Conservation (phyloP, 352 stramenopile genomes). For the Blastocystis sp. region DNA sequence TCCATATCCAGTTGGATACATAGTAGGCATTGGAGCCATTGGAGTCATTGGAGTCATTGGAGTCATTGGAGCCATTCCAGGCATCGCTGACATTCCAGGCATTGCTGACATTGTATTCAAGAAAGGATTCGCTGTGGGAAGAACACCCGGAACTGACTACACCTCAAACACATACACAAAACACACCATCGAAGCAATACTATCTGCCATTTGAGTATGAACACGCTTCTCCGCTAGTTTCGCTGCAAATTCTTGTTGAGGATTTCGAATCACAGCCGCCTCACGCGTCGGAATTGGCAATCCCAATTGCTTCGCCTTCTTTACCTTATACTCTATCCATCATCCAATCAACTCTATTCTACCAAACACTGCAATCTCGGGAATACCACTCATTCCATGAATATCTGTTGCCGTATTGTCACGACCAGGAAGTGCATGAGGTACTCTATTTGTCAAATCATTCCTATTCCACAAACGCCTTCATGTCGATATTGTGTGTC, state of each 20-base stretch:
- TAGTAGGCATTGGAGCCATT: not conserved
- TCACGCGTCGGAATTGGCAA: slow-evolving; percentile 12
- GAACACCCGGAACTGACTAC: slow-evolving; percentile 2
- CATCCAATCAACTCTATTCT: not conserved
- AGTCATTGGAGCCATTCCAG: not conserved
- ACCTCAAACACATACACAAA: not conserved
- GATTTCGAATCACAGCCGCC: slow-evolving; percentile 43
- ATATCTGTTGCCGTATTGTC: slow-evolving; percentile 55
- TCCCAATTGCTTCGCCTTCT: slow-evolving; percentile 43
- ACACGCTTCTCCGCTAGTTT: slow-evolving; percentile 10
- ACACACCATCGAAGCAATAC: slow-evolving; percentile 28
- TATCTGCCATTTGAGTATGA: slow-evolving; percentile 36
- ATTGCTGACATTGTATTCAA: not conserved
- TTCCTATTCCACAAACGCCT: not conserved
- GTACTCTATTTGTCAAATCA: slow-evolving; percentile 24
- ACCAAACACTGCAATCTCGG: slow-evolving; percentile 42
- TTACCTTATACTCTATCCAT: slow-evolving; percentile 36
- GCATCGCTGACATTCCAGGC: not conserved
- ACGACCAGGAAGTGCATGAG: slow-evolving; percentile 43
- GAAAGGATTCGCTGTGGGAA: not conserved
- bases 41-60: not conserved
- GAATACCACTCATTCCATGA: slow-evolving; percentile 57
- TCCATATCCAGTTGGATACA: not conserved
- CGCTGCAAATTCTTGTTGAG: slow-evolving; percentile 45
- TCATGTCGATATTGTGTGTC: slow-evolving; percentile 38